Conservation (phyloP, 1,284 basidiomycete species). For the Phellopilus nigrolimitatus region DNA sequence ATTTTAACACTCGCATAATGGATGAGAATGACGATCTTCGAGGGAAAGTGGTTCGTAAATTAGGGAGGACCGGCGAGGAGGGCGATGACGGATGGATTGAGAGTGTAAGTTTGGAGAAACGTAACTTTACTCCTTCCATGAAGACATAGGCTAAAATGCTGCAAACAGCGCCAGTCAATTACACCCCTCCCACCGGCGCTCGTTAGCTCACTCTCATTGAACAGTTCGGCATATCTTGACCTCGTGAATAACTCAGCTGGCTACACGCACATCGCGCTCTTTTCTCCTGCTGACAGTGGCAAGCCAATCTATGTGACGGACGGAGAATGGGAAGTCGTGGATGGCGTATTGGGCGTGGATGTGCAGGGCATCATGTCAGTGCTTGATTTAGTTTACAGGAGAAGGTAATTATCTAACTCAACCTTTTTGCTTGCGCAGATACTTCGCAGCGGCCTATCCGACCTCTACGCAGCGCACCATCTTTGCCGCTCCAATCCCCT, state of each 20-base stretch:
- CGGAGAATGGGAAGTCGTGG: slow-evolving; percentile 88
- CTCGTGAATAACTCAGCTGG: slow-evolving; percentile 77
- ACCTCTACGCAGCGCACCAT: slow-evolving; percentile 81
- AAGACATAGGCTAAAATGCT: slow-evolving; percentile 18
- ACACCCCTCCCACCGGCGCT: slow-evolving; percentile 47
- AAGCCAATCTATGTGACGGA: slow-evolving; percentile 79
- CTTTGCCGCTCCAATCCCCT: slow-evolving; percentile 69
- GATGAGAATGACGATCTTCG: slow-evolving; percentile 27
- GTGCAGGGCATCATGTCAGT: slow-evolving; percentile 66
- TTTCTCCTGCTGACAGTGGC: slow-evolving; percentile 65
- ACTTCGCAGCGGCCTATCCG: slow-evolving; percentile 85
- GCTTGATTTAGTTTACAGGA: too few species aligned
- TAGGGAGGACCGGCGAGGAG: slow-evolving; percentile 79
- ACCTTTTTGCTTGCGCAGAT: slow-evolving; percentile 43
- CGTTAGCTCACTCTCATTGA: slow-evolving; percentile 33
- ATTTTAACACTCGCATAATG: slow-evolving; percentile 56
- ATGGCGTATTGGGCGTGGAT: slow-evolving; percentile 71
- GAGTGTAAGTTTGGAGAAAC: slow-evolving; percentile 39
- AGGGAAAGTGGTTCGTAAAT: slow-evolving; percentile 65
- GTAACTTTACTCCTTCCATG: slow-evolving; percentile 6
- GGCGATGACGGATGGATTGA: slow-evolving; percentile 95
- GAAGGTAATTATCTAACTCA: slow-evolving; percentile 12
- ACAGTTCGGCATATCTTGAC: slow-evolving; percentile 74
- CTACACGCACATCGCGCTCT: slow-evolving; percentile 87
- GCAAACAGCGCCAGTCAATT: slow-evolving; percentile 53